Percentiles rank a stretch among this genome's conserved stretches.
Evolutionary conservation across 805 yeast species (phyloP).

Genomic region (Candida andamanensis): DNA sequence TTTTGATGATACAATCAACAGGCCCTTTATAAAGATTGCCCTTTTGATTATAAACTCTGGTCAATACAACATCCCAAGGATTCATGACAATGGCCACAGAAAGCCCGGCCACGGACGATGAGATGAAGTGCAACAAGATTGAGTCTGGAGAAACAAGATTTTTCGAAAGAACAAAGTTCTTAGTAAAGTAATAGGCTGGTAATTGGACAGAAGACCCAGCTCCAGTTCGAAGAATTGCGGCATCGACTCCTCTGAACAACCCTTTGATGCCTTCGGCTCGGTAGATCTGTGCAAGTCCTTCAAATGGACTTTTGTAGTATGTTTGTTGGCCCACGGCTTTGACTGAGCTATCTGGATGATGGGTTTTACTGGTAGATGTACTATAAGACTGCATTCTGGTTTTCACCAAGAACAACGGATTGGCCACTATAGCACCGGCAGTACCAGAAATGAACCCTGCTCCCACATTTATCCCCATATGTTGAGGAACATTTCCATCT

Average conservation of each 20-base stretch:
- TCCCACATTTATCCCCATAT: constrained; percentile 55
- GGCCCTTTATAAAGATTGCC: constrained; percentile 85
- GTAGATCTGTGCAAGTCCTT: constrained; percentile 64
- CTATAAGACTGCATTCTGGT: constrained; percentile 97
- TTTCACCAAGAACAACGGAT: constrained; percentile 88
- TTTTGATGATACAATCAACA: constrained; percentile 81
- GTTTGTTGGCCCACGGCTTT: constrained; percentile 81
- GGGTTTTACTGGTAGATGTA: constrained; percentile 18
- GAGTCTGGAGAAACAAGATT: constrained; percentile 59
- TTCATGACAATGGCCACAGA: constrained; percentile 96
- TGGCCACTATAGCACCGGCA: constrained; percentile 83
- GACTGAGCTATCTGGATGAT: constrained; percentile 5
- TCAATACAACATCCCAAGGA: constrained; percentile 94
- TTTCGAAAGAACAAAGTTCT: constrained; percentile 52
- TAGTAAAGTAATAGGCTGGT: constrained; percentile 81
- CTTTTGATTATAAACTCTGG: constrained; percentile 92
- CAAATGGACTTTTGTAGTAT: constrained; percentile 62
- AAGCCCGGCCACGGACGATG: constrained; percentile 77
- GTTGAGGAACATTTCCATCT: constrained; percentile 27
- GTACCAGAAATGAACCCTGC: constrained; percentile 85
- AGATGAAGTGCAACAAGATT: constrained; percentile 56
- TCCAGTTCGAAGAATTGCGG: constrained; percentile 91
- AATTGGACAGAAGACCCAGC: constrained; percentile 93
- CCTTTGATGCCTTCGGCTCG: constrained; percentile 71
- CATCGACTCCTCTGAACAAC: constrained; percentile 85